phyloP scores from a whole-genome alignment of 495 filamentous ascomycete species.

The Physcia stellaris region DNA sequence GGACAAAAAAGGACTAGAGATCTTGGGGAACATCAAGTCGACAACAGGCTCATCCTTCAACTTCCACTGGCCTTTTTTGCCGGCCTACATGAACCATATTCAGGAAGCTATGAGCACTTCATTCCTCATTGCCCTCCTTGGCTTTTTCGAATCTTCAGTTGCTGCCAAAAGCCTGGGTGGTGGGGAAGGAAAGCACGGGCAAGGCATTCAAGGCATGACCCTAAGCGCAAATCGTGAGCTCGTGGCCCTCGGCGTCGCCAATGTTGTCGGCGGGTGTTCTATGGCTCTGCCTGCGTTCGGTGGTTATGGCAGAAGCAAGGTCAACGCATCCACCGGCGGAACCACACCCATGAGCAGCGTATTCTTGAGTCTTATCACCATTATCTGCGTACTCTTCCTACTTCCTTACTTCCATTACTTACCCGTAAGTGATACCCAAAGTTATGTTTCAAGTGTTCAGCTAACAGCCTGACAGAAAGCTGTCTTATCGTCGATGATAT shows the following conservation, averaged over 20 bases:
- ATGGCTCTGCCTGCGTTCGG: conserved; percentile 87
- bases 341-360: conserved; percentile 86
- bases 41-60: conserved; percentile 48
- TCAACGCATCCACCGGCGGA: conserved; percentile 83
- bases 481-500: conserved; percentile 86
- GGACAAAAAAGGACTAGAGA: conserved; percentile 66
- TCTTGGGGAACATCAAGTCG: conserved; percentile 70
- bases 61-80: conserved; percentile 74
- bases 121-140: conserved; percentile 85
- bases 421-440: conserved; percentile 44
- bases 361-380: conserved; percentile 66
- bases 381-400: conserved; percentile 65
- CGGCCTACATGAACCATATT: conserved; percentile 62
- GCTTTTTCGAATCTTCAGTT: conserved; percentile 98
- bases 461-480: conserved; percentile 55
- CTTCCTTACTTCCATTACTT: conserved; percentile 90
- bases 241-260: conserved; percentile 81
- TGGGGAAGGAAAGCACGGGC: conserved; percentile 33
- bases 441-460: not conserved
- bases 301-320: conserved; percentile 90
- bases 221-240: conserved; percentile 90
- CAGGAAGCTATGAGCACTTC: conserved; percentile 82
- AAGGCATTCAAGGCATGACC: conserved; percentile 57
- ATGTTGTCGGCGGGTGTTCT: conserved; percentile 82
- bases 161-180: conserved; percentile 79